Percentiles rank a stretch among this genome's conserved stretches.
phyloP scores from a whole-genome alignment of 495 filamentous ascomycete species.

The Pseudomonodictys pantanalensis region DNA sequence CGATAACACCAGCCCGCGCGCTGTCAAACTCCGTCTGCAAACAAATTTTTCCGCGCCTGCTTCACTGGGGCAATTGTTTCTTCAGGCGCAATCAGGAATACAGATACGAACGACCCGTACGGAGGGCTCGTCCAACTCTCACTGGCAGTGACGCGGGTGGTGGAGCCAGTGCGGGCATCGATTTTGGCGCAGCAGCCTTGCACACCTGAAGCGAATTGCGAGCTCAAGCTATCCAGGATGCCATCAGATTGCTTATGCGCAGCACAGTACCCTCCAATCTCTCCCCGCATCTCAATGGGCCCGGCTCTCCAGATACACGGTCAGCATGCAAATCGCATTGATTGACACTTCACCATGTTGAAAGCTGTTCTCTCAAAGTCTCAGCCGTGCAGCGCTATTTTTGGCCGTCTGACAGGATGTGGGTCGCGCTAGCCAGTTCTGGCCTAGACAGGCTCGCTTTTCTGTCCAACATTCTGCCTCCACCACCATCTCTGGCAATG shows the following conservation, averaged over 20 bases:
- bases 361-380: neutral
- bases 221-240: too few species aligned
- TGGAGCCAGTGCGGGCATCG: neutral
- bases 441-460: neutral
- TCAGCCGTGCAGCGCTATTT: conserved; percentile 6
- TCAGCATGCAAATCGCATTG: neutral
- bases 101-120: neutral
- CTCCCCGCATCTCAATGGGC: neutral
- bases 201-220: neutral
- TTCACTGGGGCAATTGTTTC: too few species aligned
- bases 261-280: neutral
- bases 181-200: neutral
- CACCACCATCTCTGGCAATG: neutral
- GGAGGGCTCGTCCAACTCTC: neutral
- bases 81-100: too few species aligned
- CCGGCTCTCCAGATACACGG: neutral
- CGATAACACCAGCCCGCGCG: neutral
- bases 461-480: neutral
- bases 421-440: neutral
- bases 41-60: neutral
- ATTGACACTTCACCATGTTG: neutral
- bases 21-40: neutral
- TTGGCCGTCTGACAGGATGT: conserved; percentile 12
- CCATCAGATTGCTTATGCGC: neutral
- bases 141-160: neutral